Conservation (phyloP, 2,329 filamentous ascomycete species). For the Chrysoporthe cubensis region DNA sequence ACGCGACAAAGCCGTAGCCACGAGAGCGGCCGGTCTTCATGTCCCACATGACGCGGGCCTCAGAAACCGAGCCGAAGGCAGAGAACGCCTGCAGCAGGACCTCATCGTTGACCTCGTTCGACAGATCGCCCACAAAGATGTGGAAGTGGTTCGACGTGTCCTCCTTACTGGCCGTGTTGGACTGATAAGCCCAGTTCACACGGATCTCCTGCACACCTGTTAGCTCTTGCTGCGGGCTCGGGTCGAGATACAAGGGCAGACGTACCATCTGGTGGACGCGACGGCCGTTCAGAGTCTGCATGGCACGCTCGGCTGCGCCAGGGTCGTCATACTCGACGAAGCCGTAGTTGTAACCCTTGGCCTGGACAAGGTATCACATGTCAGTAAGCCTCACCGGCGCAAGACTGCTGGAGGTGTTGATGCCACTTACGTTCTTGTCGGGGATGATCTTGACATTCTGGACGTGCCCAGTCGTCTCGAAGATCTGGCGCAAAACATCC, state of each 20-base stretch:
- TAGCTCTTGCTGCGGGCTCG: slow-evolving; percentile 6
- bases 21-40: slow-evolving; percentile 99
- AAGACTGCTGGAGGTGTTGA: background rate
- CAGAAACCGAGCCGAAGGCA: slow-evolving; percentile 92
- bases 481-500: slow-evolving; percentile 95
- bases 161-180: slow-evolving; percentile 91
- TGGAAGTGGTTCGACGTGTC: slow-evolving; percentile 98
- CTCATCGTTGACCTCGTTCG: slow-evolving; percentile 98
- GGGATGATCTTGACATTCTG: slow-evolving; percentile 99
- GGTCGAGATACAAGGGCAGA: slow-evolving; percentile 22
- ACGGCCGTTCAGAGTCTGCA: slow-evolving; percentile 95
- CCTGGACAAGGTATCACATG: slow-evolving; percentile 57
- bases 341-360: slow-evolving; percentile 97
- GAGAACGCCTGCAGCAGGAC: slow-evolving; percentile 92
- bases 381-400: slow-evolving; percentile 20
- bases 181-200: slow-evolving; percentile 99
- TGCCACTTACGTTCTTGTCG: slow-evolving; percentile 89
- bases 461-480: slow-evolving; percentile 97
- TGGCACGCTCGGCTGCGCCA: slow-evolving; percentile 91
- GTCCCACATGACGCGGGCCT: slow-evolving; percentile 99
- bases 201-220: slow-evolving; percentile 77
- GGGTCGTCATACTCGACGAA: slow-evolving; percentile 99
- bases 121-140: slow-evolving; percentile 96
- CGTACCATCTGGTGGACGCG: slow-evolving; percentile 93
- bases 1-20: slow-evolving; percentile 97